A percentile compares a stretch with the other conserved stretches of the same genome.
Evolutionary conservation across 768 basidiomycete species (phyloP).

Genomic region (Boletus pseudo-olivaceus): DNA sequence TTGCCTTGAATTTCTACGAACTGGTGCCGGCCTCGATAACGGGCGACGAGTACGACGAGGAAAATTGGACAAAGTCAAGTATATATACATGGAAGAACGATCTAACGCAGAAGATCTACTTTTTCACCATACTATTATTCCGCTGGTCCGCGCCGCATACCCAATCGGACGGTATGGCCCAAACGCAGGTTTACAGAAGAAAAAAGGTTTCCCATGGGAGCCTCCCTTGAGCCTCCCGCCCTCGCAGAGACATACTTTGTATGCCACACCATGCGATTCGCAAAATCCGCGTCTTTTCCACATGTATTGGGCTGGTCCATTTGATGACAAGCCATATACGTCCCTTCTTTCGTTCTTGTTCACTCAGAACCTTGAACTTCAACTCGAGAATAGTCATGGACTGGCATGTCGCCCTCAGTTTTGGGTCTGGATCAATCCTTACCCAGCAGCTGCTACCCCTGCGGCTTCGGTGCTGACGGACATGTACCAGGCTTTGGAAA

Average conservation of each 20-base stretch:
- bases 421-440: constrained; percentile 96
- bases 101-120: constrained; percentile 16
- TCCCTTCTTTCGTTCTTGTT: constrained; percentile 89
- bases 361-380: constrained; percentile 86
- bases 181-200: constrained; percentile 54
- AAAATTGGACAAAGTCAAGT: constrained; percentile 71
- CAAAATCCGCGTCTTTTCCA: constrained; percentile 85
- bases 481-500: constrained; percentile 76
- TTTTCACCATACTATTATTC: constrained; percentile 6
- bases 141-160: constrained; percentile 22
- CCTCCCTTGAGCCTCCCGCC: constrained; percentile 45
- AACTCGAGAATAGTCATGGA: constrained; percentile 40
- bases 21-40: constrained; percentile 83
- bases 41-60: constrained; percentile 69
- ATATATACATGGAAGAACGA: constrained; percentile 65
- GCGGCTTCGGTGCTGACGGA: constrained; percentile 74
- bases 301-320: constrained; percentile 96
- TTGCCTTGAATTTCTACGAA: constrained; percentile 83
- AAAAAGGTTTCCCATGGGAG: constrained; percentile 60
- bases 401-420: constrained; percentile 79
- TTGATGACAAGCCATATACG: constrained; percentile 95
- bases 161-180: constrained; percentile 39
- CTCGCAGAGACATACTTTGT: constrained; percentile 42
- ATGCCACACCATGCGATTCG: constrained; percentile 56
- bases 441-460: constrained; percentile 80